Percentiles rank a stretch among this genome's conserved stretches.
Evolutionary conservation across 345 rosid species (phyloP).

Genomic region (Brassica nigra): DNA sequence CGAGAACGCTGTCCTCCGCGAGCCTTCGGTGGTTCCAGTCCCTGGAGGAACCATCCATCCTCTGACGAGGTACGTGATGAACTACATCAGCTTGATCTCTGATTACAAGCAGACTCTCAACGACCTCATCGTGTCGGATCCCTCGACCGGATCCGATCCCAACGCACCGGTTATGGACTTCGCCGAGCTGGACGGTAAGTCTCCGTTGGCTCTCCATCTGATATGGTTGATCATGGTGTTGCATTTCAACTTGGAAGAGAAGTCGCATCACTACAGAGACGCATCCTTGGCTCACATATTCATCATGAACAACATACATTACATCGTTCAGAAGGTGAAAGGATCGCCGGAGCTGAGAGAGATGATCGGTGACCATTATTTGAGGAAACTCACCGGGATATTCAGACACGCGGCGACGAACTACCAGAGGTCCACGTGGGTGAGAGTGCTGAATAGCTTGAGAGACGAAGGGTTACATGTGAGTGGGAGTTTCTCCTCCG

Average conservation of each 20-base stretch:
- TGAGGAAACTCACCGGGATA: conserved; percentile 72
- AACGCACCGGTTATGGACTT: conserved; percentile 78
- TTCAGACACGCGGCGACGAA: conserved; percentile 74
- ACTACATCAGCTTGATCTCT: conserved; percentile 82
- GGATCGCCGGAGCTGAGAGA: conserved; percentile 79
- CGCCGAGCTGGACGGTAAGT: conserved; percentile 64
- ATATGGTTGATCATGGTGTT: conserved; percentile 83
- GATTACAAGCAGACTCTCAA: conserved; percentile 83
- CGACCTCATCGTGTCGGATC: conserved; percentile 78
- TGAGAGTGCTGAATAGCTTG: conserved; percentile 70
- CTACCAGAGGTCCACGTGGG: conserved; percentile 93
- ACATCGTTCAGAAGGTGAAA: conserved; percentile 83
- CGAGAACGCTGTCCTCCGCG: conserved; percentile 75
- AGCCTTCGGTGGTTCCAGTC: conserved; percentile 72
- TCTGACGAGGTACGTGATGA: conserved; percentile 95
- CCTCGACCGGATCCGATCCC: conserved; percentile 68
- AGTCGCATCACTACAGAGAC: conserved; percentile 82
- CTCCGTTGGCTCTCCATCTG: conserved; percentile 80
- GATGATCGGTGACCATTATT: conserved; percentile 87
- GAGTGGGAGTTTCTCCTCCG: conserved; percentile 84
- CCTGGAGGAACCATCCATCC: conserved; percentile 98
- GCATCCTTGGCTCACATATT: conserved; percentile 68
- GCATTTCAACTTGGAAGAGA: conserved; percentile 85
- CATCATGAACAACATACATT: conserved; percentile 92
- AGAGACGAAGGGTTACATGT: conserved; percentile 91